A percentile compares a stretch with the other conserved stretches of the same genome.
Conservation (phyloP, 768 basidiomycete genomes). For the Podaxis sp. region DNA sequence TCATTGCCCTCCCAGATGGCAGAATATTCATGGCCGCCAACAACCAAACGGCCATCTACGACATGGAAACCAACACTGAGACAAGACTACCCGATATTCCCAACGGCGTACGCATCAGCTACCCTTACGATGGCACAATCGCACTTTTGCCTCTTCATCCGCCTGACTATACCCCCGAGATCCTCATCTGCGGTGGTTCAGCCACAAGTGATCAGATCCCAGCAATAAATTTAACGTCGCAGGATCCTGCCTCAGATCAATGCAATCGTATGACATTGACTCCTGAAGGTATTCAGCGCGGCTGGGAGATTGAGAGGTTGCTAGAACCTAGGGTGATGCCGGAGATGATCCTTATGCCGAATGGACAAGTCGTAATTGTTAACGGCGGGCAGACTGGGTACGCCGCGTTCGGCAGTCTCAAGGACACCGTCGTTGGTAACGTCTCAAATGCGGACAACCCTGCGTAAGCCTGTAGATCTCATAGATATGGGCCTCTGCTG, state of each 20-base stretch:
- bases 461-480: slow-evolving; percentile 21
- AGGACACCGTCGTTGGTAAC: slow-evolving; percentile 22
- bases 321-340: slow-evolving; percentile 37
- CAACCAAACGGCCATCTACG: slow-evolving; percentile 40
- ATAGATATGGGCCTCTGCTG: not conserved
- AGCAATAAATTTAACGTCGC: slow-evolving; percentile 31
- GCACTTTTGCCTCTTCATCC: slow-evolving; percentile 35
- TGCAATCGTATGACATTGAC: slow-evolving; percentile 42
- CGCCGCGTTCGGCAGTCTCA: slow-evolving; percentile 36
- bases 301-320: slow-evolving; percentile 48
- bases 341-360: slow-evolving; percentile 39
- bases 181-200: slow-evolving; percentile 47
- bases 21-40: slow-evolving; percentile 39
- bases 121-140: slow-evolving; percentile 36
- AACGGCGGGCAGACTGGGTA: slow-evolving; percentile 43
- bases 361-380: slow-evolving; percentile 41
- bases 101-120: slow-evolving; percentile 40
- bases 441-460: slow-evolving; percentile 30
- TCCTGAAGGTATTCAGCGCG: slow-evolving; percentile 37
- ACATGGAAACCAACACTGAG: slow-evolving; percentile 34
- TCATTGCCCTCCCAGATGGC: slow-evolving; percentile 37
- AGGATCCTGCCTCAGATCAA: slow-evolving; percentile 40
- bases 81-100: slow-evolving; percentile 39
- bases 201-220: slow-evolving; percentile 29
- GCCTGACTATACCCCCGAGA: slow-evolving; percentile 40